phyloP scores from a whole-genome alignment of 495 filamentous ascomycete genomes.

The Evernia prunastri region DNA sequence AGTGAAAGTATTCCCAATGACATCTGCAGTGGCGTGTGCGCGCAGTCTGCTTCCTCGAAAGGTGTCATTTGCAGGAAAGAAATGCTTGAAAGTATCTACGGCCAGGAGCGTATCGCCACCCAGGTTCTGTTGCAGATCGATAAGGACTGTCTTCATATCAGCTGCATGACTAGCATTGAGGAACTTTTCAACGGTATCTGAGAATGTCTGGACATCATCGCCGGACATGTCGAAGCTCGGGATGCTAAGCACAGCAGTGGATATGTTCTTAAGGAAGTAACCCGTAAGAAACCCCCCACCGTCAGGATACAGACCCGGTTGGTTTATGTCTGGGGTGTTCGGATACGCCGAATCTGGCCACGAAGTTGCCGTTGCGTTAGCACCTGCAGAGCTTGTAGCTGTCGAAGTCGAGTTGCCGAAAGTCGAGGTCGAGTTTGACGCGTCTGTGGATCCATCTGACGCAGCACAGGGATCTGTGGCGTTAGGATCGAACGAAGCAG shows the following conservation, averaged over 20 bases:
- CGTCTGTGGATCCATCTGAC: too few relatives aligned
- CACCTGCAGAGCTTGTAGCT: constrained; percentile 9
- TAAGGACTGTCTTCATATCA: constrained; percentile 40
- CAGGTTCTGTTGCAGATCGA: constrained; percentile 46
- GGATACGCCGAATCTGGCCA: constrained; percentile 33
- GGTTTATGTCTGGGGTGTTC: constrained; percentile 26
- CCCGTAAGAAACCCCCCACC: constrained; percentile 35
- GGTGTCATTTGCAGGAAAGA: constrained; percentile 42
- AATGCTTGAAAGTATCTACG: constrained; percentile 43
- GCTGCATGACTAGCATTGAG: constrained; percentile 30
- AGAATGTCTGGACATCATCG: constrained; percentile 32
- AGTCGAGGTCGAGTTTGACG: too few relatives aligned
- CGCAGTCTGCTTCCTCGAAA: constrained; percentile 40
- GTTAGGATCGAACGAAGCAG: constrained; percentile 26
- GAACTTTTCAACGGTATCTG: constrained; percentile 35
- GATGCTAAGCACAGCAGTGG: constrained; percentile 42
- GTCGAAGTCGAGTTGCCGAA: too few relatives aligned
- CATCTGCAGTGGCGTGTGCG: constrained; percentile 36
- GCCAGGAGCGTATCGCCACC: constrained; percentile 38
- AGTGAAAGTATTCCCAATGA: constrained; percentile 38
- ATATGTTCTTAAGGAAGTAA: constrained; percentile 37
- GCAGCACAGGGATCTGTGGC: constrained; percentile 10
- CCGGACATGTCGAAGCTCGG: constrained; percentile 37
- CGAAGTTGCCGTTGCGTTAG: constrained; percentile 14
- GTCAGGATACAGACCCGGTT: constrained; percentile 26